These are phyloP conservation scores for Penicillium malachiteum DNA, from an alignment of 495 filamentous ascomycete species.

Conservation along the genomic window DNA sequence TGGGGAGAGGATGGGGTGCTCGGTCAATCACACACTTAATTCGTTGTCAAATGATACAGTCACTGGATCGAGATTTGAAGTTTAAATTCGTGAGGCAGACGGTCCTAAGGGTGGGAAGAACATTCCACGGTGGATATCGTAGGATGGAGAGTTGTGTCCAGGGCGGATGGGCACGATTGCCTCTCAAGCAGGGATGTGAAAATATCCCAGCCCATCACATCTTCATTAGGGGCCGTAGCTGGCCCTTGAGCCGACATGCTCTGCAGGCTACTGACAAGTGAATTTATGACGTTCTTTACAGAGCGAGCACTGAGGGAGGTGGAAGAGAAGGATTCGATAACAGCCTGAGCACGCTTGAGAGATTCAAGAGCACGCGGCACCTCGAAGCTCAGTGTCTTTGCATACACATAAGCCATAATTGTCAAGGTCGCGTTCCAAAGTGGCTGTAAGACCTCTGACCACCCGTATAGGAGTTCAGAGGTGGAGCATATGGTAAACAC, in stretches of 20 bases:
- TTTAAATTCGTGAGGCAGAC: constrained; percentile 1
- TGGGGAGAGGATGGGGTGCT: too few species aligned
- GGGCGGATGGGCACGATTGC: background rate
- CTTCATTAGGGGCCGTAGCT: background rate
- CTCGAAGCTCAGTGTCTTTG: constrained; percentile 1
- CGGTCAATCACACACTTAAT: too few species aligned
- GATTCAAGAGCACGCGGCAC: constrained; percentile 2
- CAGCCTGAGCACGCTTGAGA: constrained; percentile 2
- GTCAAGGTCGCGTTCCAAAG: constrained; percentile 8
- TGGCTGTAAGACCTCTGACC: constrained; percentile 5
- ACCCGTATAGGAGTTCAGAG: constrained; percentile 4
- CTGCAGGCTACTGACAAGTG: constrained; percentile 2
- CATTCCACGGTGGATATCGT: too few species aligned
- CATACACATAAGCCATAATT: constrained; percentile 1
- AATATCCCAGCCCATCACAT: background rate
- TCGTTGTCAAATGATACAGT: constrained; percentile 4
- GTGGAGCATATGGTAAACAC: constrained; percentile 4
- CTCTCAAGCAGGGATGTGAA: background rate
- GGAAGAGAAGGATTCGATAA: constrained; percentile 5
- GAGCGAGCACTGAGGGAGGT: background rate
- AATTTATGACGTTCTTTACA: constrained; percentile 1
- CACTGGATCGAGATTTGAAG: background rate
- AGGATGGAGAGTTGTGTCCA: background rate
- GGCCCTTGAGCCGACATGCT: constrained; percentile 1
- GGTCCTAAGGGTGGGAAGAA: constrained; percentile 1